These are phyloP conservation scores for Naganishia onofrii DNA, from an alignment of 768 basidiomycete genomes.

Conservation along the genomic window DNA sequence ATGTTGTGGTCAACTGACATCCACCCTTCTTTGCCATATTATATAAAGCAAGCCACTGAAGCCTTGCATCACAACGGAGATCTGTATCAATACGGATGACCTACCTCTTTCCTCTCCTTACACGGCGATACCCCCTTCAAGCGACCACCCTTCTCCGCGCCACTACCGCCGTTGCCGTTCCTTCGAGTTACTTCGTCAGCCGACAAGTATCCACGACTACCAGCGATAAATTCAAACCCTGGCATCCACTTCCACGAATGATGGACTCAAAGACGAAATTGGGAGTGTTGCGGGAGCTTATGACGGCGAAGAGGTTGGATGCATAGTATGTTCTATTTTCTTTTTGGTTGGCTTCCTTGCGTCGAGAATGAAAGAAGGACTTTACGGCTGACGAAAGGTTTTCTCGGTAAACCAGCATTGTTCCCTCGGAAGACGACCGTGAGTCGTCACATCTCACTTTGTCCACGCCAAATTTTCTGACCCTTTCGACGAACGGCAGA, in stretches of 20 bases:
- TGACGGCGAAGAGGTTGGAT: constrained; percentile 64
- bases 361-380: background rate
- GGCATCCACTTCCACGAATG: constrained; percentile 9
- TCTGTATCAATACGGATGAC: too few relatives aligned
- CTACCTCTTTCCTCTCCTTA: too few relatives aligned
- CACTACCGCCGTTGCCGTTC: background rate
- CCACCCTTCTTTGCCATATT: too few relatives aligned
- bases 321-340: constrained; percentile 55
- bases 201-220: background rate
- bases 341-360: too few relatives aligned
- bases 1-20: too few relatives aligned
- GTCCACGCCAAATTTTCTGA: background rate
- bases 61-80: too few relatives aligned
- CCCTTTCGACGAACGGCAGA: constrained; percentile 43
- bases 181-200: background rate
- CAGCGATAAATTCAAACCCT: constrained; percentile 3
- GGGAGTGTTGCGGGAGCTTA: constrained; percentile 64
- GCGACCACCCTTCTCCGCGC: too few relatives aligned
- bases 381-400: background rate
- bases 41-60: too few relatives aligned
- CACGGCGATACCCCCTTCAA: too few relatives aligned
- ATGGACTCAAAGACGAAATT: constrained; percentile 50
- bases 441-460: constrained; percentile 48
- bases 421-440: constrained; percentile 94
- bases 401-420: constrained; percentile 56